A percentile compares a stretch with the other conserved stretches of the same genome.
Conservation (phyloP, 306 rosid species). For the Trifolium repens region DNA sequence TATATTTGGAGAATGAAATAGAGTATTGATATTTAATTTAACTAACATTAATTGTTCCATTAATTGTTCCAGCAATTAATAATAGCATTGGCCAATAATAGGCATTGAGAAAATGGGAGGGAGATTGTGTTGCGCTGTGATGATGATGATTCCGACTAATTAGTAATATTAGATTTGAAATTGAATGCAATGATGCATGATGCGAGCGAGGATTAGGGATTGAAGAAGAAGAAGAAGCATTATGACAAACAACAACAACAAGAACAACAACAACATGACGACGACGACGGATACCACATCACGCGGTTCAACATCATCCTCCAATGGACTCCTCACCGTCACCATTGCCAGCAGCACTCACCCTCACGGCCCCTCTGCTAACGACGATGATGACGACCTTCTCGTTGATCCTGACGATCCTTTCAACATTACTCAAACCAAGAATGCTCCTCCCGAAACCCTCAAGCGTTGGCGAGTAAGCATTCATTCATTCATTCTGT, state of each 20-base stretch:
- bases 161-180: background rate
- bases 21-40: no score
- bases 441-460: slow-evolving; percentile 71
- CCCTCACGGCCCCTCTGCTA: slow-evolving; percentile 10
- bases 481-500: background rate
- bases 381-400: slow-evolving; percentile 33
- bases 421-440: slow-evolving; percentile 72
- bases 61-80: background rate
- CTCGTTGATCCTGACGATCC: slow-evolving; percentile 56
- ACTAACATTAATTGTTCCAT: no score
- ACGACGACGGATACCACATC: slow-evolving; percentile 47
- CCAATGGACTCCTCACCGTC: slow-evolving; percentile 56
- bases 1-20: no score
- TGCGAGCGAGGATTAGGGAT: no score
- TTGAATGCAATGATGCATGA: background rate
- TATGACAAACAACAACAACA: slow-evolving; percentile 29
- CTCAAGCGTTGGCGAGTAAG: slow-evolving; percentile 83
- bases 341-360: slow-evolving; percentile 29
- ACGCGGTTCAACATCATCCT: slow-evolving; percentile 59
- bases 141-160: slow-evolving; percentile 3
- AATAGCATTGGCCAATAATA: slow-evolving; percentile 14
- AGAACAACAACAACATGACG: background rate
- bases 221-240: background rate
- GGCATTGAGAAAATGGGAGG: background rate
- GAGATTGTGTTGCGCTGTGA: background rate